Evolutionary conservation across 2,329 filamentous ascomycete genomes (phyloP), one percentile per base, ranked within the genome.

Genomic region (Cladosporium sp.): DNA sequence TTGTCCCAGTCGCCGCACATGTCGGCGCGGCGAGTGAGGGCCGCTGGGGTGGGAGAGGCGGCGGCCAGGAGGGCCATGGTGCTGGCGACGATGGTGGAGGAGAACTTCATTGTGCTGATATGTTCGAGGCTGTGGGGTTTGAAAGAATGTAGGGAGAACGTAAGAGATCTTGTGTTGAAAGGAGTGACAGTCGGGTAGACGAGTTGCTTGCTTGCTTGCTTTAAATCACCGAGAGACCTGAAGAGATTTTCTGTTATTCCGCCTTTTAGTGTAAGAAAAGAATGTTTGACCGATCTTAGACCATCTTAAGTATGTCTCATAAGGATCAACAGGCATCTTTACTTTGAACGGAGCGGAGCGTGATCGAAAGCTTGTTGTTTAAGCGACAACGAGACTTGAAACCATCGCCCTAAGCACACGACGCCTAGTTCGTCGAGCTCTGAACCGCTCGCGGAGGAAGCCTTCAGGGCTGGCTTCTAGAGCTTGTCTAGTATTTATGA

Each of bases 1-100:
- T 52, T 65, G 62, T 65, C 67, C 52, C 64, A 71, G 61, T 72
- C 69, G 36, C 64, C 69, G 61, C 70, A 72, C 49, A 61, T 63
- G 22, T 59, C 51, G 50, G 63, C 64, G 28, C 63, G 59, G 61
- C 66, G 64, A 34, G 55, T 50, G 39, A 62, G 30, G 54, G 55
- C 60, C 22, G 28, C 36, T 5, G 45, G 45, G 58, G 60, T 54
- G 19, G 66, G 61, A 11, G 61, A 55, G 19, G 64, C 64, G 22
- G 59, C 42, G 19, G 60, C 59, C 19, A 66, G 36, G 37, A 57
- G 39, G 22, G 61, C 61, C 38, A 55, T 11, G 37, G 60, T 50
- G 60, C 58, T 39, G 39, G 60, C 25, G 59, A 60, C 39, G 17
- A 63, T 3, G 51, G 59, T 30, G 55, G 60, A 58, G 6, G 63